These are phyloP conservation scores for Centella asiatica DNA, from an alignment of 129 eudicot species.

Conservation along the genomic window DNA sequence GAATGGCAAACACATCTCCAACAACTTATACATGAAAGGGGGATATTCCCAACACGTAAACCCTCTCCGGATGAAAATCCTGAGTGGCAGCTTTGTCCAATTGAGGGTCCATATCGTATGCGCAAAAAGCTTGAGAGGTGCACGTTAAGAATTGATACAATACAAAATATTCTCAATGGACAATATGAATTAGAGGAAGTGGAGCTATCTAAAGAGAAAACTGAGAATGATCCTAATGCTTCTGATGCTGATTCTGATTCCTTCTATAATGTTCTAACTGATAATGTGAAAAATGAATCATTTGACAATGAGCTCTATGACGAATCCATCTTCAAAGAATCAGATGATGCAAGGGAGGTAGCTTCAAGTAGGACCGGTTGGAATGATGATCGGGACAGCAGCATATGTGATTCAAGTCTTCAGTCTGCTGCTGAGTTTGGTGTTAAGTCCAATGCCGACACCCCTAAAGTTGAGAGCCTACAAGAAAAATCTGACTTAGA, in stretches of 20 bases:
- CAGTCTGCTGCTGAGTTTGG: conserved; percentile 65
- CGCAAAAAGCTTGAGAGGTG: conserved; percentile 89
- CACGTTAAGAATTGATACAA: conserved; percentile 53
- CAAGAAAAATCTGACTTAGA: conserved; percentile 58
- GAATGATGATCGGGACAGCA: conserved; percentile 67
- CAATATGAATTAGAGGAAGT: conserved; percentile 50
- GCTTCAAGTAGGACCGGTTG: conserved; percentile 53
- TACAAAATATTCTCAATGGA: conserved; percentile 54
- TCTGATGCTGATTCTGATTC: conserved; percentile 46
- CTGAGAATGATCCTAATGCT: conserved; percentile 39
- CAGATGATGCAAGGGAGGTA: conserved; percentile 54
- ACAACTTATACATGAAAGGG: conserved; percentile 96
- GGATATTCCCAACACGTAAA: conserved; percentile 69
- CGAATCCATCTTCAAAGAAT: conserved; percentile 45
- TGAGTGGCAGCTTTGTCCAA: conserved; percentile 95
- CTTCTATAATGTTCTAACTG: conserved; percentile 46
- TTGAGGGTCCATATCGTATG: conserved; percentile 98
- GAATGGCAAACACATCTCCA: conserved; percentile 97
- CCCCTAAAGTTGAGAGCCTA: conserved; percentile 56
- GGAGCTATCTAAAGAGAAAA: conserved; percentile 42
- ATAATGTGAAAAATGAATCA: conserved; percentile 42
- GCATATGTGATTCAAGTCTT: conserved; percentile 65
- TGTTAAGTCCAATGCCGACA: conserved; percentile 41
- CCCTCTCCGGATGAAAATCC: conserved; percentile 35
- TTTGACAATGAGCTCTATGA: conserved; percentile 46